These are phyloP conservation scores for Plenodomus biglobosus DNA, from an alignment of 2,329 filamentous ascomycete species.

Conservation along the genomic window DNA sequence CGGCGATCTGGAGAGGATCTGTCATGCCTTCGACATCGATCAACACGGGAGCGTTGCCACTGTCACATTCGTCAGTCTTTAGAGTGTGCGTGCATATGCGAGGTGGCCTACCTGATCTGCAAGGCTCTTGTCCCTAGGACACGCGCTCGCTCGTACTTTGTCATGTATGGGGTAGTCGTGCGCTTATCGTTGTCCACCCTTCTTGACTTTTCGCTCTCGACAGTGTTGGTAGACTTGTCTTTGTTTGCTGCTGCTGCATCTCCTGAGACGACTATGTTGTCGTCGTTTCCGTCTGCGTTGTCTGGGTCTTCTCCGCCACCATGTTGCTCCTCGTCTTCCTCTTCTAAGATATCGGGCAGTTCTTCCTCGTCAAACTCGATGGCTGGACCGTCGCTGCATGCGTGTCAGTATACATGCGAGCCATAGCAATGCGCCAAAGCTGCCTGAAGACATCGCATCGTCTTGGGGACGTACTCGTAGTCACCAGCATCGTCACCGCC, in stretches of 20 bases:
- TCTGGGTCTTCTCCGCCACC: conserved; percentile 41
- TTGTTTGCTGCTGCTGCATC: conserved; percentile 52
- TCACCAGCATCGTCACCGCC: conserved; percentile 44
- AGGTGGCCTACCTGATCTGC: conserved; percentile 76
- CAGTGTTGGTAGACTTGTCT: conserved; percentile 54
- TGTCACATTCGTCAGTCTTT: conserved; percentile 44
- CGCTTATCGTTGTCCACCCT: conserved; percentile 87
- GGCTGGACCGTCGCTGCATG: conserved; percentile 41
- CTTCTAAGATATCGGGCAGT: conserved; percentile 64
- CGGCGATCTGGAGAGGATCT: conserved; percentile 93
- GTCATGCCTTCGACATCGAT: conserved; percentile 98
- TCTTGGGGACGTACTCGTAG: conserved; percentile 29
- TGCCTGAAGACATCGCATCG: not conserved
- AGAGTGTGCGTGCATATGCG: not conserved
- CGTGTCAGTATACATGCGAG: conserved; percentile 13
- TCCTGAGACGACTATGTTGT: conserved; percentile 52
- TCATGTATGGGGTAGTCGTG: conserved; percentile 97
- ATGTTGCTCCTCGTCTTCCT: conserved; percentile 61
- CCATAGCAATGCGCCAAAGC: conserved; percentile 9
- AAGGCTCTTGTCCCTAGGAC: conserved; percentile 90
- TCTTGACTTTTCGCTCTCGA: conserved; percentile 68
- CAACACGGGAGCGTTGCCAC: conserved; percentile 96
- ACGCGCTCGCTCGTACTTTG: conserved; percentile 94
- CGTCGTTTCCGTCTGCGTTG: conserved; percentile 33
- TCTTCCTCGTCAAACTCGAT: conserved; percentile 61